A percentile compares a stretch with the other conserved stretches of the same genome.
Evolutionary conservation across 352 stramenopile genomes (phyloP).

Genomic region (Globisporangium rhizosaccharum): DNA sequence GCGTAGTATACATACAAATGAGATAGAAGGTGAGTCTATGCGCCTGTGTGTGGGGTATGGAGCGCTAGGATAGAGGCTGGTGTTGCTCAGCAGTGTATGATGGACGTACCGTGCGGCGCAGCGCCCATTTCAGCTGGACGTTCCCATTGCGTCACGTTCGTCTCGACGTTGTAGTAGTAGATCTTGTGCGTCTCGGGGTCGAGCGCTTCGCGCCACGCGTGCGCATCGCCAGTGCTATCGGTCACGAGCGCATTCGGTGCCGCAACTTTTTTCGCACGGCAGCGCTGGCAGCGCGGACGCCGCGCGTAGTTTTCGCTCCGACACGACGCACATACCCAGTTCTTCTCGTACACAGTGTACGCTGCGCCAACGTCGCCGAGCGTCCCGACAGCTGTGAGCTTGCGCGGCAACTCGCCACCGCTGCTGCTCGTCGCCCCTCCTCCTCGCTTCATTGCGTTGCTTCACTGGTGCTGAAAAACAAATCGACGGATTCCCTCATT

Average conservation of each 20-base stretch:
- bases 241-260: slow-evolving; percentile 53
- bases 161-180: slow-evolving; percentile 93
- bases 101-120: slow-evolving; percentile 55
- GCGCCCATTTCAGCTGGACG: slow-evolving; percentile 87
- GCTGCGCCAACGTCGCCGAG: slow-evolving; percentile 77
- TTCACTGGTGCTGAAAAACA: background rate
- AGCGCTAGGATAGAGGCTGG: background rate
- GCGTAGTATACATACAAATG: background rate
- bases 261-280: slow-evolving; percentile 67
- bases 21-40: too few relatives aligned
- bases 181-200: slow-evolving; percentile 88
- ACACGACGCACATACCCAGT: slow-evolving; percentile 86
- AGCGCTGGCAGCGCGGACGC: slow-evolving; percentile 70
- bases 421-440: slow-evolving; percentile 1
- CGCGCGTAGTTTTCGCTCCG: slow-evolving; percentile 84
- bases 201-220: slow-evolving; percentile 88
- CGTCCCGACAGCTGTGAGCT: slow-evolving; percentile 75
- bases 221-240: slow-evolving; percentile 37
- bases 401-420: slow-evolving; percentile 32
- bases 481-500: background rate
- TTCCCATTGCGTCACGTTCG: slow-evolving; percentile 87
- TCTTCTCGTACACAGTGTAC: slow-evolving; percentile 88
- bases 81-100: background rate
- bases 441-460: slow-evolving; percentile 11
- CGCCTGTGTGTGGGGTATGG: background rate